Evolutionary conservation across 192 early-diverging fungal genomes (phyloP), one percentile per base, ranked within the genome.

Genomic region (Pilaira anomala): DNA sequence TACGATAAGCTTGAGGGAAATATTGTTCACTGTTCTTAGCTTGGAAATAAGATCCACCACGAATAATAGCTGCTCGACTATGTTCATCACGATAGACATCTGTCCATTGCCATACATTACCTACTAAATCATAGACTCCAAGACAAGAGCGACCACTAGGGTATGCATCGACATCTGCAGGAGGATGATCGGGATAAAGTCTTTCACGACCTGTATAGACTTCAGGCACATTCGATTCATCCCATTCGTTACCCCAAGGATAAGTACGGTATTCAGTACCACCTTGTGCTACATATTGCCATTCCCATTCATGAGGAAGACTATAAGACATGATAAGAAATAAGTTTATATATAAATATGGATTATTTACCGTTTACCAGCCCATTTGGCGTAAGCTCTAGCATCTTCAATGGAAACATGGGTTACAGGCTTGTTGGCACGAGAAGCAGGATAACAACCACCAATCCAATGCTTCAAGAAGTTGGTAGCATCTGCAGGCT

Each of bases 401-500:
- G 63, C 63, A 22, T 65, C 63, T 65, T 65, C 63, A 65, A 65
- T 54, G 16, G 63, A 65, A 11, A 65, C 63, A 45, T 65, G 63
- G 21, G 53, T 56, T 21, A 65, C 63, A 25, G 63, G 63, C 44
- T 65, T 65, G 28, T 65, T 65, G 24, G 49, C 63, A 45, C 25
- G 24, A 16, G 1, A 50, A 33, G 25, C 25, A 11, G 63, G 63
- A n/a, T 65, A 65, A 7, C 40, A 53, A 16, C 63, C 63, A 19
- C 49, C 63, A 29, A 56, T 9, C 63, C 63, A 65, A n/a, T 65
- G 63, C 2, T 65, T 65, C 3, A 65, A 50, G 53, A 65, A 65
- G 42, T 65, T 65, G 16, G 63, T 65, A 46, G 63, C 44, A 21
- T 65, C 63, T 52, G 53, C 21, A 45, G 63, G 63, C 19, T 65